phyloP scores from a whole-genome alignment of 208 protist species.

The Trypanosoma cruzi region DNA sequence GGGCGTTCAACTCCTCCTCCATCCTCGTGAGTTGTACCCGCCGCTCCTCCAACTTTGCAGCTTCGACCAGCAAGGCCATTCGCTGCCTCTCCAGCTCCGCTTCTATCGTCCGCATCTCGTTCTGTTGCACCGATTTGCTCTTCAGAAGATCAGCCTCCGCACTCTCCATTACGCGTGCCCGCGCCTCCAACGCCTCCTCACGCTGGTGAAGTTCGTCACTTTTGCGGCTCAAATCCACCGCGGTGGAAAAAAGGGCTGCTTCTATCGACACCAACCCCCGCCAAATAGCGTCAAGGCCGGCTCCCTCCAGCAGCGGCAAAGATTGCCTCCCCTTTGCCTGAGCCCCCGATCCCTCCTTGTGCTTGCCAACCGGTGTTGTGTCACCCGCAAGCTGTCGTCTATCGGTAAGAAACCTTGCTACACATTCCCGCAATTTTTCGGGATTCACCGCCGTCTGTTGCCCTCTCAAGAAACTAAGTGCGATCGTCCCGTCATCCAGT shows the following conservation, averaged over 20 bases:
- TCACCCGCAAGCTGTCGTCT: background rate
- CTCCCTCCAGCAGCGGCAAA: background rate
- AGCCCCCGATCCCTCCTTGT: background rate
- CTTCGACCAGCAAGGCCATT: background rate
- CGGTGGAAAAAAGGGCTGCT: constrained; percentile 10
- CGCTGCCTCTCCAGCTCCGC: background rate
- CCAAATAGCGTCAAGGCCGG: background rate
- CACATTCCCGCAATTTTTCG: background rate
- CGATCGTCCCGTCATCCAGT: background rate
- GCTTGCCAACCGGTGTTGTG: background rate
- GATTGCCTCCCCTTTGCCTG: background rate
- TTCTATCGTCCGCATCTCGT: background rate
- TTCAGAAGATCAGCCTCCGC: background rate
- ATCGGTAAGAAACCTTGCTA: constrained; percentile 5
- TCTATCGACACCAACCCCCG: background rate
- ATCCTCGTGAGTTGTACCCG: background rate
- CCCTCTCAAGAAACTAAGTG: background rate
- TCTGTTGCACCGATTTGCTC: background rate
- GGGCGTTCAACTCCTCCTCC: background rate
- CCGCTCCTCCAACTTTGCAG: constrained; percentile 7
- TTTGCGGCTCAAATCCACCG: constrained; percentile 8
- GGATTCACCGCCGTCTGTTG: background rate
- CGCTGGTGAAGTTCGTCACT: constrained; percentile 5
- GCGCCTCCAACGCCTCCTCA: background rate
- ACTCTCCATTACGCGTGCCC: background rate